Conservation (phyloP, 2,329 filamentous ascomycete species). For the Aspergillus costaricaensis region DNA sequence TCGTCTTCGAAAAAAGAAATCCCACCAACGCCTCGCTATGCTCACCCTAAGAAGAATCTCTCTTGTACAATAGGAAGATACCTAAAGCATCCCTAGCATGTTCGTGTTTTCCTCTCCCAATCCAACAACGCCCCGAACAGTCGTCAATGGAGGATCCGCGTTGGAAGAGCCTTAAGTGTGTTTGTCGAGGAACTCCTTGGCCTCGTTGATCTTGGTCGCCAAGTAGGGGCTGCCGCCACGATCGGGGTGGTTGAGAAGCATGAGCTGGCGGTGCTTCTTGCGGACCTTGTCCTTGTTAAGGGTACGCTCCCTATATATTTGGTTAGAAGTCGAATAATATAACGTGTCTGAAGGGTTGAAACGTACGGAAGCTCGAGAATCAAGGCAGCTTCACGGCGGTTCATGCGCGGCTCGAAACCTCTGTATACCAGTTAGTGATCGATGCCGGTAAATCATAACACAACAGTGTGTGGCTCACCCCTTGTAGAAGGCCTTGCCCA, state of each 20-base stretch:
- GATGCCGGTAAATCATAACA: neutral
- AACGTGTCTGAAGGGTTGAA: neutral
- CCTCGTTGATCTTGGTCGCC: constrained; percentile 97
- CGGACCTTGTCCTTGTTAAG: constrained; percentile 91
- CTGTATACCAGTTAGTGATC: constrained; percentile 26
- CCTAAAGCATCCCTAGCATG: constrained; percentile 4
- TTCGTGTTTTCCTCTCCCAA: constrained; percentile 8
- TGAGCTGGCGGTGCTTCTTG: constrained; percentile 91
- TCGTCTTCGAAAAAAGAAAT: constrained; percentile 27
- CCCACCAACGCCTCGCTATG: constrained; percentile 46
- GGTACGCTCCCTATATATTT: constrained; percentile 69
- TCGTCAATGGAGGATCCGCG: neutral
- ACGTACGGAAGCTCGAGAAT: constrained; percentile 86
- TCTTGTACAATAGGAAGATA: constrained; percentile 24
- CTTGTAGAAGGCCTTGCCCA: constrained; percentile 95
- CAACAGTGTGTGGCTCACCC: constrained; percentile 50
- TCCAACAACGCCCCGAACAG: constrained; percentile 1
- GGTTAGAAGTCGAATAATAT: constrained; percentile 14
- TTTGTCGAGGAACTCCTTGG: constrained; percentile 94
- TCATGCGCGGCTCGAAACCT: constrained; percentile 97
- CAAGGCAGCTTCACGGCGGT: constrained; percentile 81
- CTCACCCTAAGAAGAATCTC: constrained; percentile 33
- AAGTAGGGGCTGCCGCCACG: constrained; percentile 94
- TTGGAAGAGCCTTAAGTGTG: constrained; percentile 33
- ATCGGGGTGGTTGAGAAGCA: constrained; percentile 98